Evolutionary conservation across 202 grass and related monocot species (phyloP), one percentile per base, ranked within the genome.

Genomic region (Hordeum pubiflorum): DNA sequence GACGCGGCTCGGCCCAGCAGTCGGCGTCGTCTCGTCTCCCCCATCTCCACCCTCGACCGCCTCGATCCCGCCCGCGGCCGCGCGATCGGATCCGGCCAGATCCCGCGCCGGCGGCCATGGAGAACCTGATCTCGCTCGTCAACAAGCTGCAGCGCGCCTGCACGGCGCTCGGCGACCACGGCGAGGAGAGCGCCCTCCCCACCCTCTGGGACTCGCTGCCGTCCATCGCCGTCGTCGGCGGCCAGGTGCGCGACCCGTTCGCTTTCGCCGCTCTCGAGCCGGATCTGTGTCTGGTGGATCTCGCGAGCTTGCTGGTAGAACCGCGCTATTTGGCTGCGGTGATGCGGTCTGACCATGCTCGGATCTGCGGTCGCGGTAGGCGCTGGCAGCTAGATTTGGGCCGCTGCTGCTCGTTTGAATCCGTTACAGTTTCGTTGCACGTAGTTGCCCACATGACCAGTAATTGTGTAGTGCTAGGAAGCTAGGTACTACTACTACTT

Each of bases 131-230:
- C 54, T 57, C 54, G 17, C 54, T 57, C 63, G 80, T 44, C 80
- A 97, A 97, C 81, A 97, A 94, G 92, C 83, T 98, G 54, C 95
- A 98, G 90, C 86, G 88, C 67, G 95, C 95, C 52, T 98, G 95
- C 86, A 98, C 92, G 11, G 90, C 96, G 29, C 96, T 99, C 64
- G 96, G 96, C 27, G 96, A 99, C 81, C 89, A 99, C 72, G 96
- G 96, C 3, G 92, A 99, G 66, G 96, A 99, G 66, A 96, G 86
- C 85, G 82, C 96, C 57, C 92, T 99, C 13, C 96, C 96, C 9
- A 93, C 92, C 56, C 91, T 99, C 41, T 99, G 96, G 92, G 96
- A 99, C 78, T 91, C 96, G 63, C 91, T 99, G 48, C 96, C 96
- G 15, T 62, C 96, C 43, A 99, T 99, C 63, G 96, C 96, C 69